Base-by-base conservation (phyloP, 2,329 filamentous ascomycete species). In the Magnaporthiopsis incrustans region DNA sequence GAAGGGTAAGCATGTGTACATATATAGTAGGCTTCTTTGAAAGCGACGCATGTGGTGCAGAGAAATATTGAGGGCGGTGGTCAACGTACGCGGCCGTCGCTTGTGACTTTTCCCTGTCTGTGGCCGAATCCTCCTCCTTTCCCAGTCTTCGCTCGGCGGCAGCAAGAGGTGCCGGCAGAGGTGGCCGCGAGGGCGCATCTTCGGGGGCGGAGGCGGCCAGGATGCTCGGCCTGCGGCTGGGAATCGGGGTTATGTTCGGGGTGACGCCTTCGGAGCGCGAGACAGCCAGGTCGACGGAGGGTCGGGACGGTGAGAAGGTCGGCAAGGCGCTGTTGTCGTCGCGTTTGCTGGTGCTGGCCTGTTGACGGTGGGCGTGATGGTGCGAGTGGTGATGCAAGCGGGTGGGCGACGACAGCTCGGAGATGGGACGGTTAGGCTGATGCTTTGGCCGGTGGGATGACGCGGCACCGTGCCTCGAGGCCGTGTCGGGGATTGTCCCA, bases 381-480 rank as follows among this genome's bases (percentile, higher is more conserved):
- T 59, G 57, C 8, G 26, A 30, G 57, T 32, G 57, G 57, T 67
- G 72, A 62, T 75, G 73, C 65, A 77, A 73, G 65, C 74, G 77
- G 65, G 77, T 74, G 27, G 82, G 81, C 50, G 80, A 78, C 30
- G 82, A 77, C 62, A 84, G 69, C 67, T 85, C 83, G 59, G 80
- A 81, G 65, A 85, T 78, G 60, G 85, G 87, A 44, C 82, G 80
- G 66, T 78, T 81, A 66, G 85, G 76, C 68, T 83, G 82, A 68
- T 85, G 84, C 65, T 79, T 79, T 30, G 77, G 72, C 27, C 76
- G 74, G 60, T 70, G 71, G 30, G 76, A 74, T 26, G 76, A 73
- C 64, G 73, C 70, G 68, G 44, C 44, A 25, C 44, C 8, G 22
- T 53, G 44, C 22, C 44, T 53, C 44, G 11, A 4, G 44, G 44